Base-by-base conservation (phyloP, 176 grass and related monocot species). In the Oryza meridionalis region DNA sequence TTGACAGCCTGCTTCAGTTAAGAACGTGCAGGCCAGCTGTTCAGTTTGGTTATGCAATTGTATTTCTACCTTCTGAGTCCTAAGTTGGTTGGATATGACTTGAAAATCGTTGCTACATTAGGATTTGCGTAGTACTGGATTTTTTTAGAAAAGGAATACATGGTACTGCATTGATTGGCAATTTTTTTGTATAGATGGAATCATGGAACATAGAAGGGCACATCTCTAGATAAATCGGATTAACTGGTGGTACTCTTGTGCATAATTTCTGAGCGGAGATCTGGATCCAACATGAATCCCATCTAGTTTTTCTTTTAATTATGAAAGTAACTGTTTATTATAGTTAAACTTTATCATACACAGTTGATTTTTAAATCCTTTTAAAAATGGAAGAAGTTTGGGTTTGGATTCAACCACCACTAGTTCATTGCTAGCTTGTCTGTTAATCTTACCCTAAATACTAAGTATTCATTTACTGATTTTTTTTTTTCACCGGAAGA, bases 191-290 rank as follows among this genome's bases (percentile, higher is more conserved):
- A 9, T 58, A 58, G 53, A 58, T 58, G 53, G 53, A 58, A 58
- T 58, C 16, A 58, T 58, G 53, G 49, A 50, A 16, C 49, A 51
- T 51, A 51, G 4, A 51, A 3, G 14, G 19, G 21, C 53, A 58
- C 19, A 58, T 15, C 7, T 58, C 19, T 21, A 9, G 16, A 58
- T 6, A 58, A n/a, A 58, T 58, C 19, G 6, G 16, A 58, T 58
- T 58, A 58, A 21, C 53, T 58, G 19, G 65, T 69, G n/a, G n/a
- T 46, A 51, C 67, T 67, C 6, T 43, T 47, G 25, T 40, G 38
- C 33, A 76, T 42, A 76, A 9, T 13, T 72, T 83, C 53, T 83
- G 15, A 77, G 78, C 72, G 72, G 31, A 73, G 27, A 40, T 53
- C 14, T 12, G 6, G 11, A 53, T 27, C 27, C 46, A 70, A 76